Conservation (phyloP, 2,329 filamentous ascomycete genomes). For the Teratosphaeria epicoccoides region DNA sequence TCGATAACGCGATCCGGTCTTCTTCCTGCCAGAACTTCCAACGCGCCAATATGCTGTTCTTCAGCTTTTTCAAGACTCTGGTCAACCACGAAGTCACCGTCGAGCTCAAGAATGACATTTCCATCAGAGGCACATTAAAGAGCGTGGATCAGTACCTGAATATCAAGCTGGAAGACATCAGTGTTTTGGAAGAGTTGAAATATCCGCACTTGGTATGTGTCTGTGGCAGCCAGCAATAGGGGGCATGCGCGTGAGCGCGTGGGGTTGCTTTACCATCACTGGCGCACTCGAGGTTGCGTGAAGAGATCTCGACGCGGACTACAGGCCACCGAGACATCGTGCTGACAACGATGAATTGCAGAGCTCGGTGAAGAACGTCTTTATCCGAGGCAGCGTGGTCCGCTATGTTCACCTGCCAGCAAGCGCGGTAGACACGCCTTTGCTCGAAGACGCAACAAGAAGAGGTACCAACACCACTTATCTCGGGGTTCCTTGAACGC, state of each 20-base stretch:
- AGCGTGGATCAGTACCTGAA: constrained; percentile 98
- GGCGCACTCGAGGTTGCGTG: background rate
- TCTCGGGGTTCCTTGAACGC: background rate
- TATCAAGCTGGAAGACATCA: constrained; percentile 95
- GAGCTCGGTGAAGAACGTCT: constrained; percentile 87
- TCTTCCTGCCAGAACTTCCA: background rate
- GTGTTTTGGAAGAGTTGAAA: constrained; percentile 82
- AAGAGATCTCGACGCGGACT: background rate
- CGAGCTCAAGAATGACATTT: constrained; percentile 98
- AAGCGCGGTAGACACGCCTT: constrained; percentile 68
- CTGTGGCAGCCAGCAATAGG: background rate
- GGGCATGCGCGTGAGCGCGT: background rate
- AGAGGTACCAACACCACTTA: constrained; percentile 49
- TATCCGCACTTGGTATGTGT: constrained; percentile 74
- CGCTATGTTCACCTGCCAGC: constrained; percentile 83
- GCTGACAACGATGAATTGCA: constrained; percentile 19
- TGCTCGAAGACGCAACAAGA: constrained; percentile 83
- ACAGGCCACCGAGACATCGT: background rate
- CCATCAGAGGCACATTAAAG: constrained; percentile 89
- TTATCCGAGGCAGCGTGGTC: constrained; percentile 86
- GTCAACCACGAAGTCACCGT: constrained; percentile 96
- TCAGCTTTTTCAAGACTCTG: constrained; percentile 80
- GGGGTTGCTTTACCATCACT: background rate
- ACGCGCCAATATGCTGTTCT: constrained; percentile 23
- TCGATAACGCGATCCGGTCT: constrained; percentile 3